A percentile compares a stretch with the other conserved stretches of the same genome.
These are phyloP conservation scores for Russula ochroleuca DNA, from an alignment of 768 basidiomycete genomes.

Conservation along the genomic window DNA sequence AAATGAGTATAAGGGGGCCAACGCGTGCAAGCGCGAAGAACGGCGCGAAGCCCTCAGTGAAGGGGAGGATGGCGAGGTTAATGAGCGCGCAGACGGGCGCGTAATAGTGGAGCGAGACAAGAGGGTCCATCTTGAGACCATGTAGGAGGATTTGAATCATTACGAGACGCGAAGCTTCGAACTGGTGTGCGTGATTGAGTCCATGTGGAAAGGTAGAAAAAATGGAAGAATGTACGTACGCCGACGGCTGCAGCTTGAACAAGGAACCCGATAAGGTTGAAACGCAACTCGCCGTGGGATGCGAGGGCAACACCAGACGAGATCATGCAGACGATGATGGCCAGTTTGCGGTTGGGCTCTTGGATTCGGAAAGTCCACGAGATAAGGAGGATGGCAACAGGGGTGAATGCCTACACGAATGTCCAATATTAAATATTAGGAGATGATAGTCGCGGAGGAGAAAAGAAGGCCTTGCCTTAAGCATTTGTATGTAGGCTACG, in stretches of 20 bases:
- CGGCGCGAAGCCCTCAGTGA: constrained; percentile 88
- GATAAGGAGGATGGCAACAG: constrained; percentile 88
- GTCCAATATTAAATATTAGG: background rate
- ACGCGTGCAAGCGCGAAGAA: constrained; percentile 61
- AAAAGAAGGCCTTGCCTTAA: constrained; percentile 52
- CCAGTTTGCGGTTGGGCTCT: constrained; percentile 78
- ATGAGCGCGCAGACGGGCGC: constrained; percentile 92
- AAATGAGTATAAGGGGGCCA: constrained; percentile 59
- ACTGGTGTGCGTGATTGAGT: constrained; percentile 40
- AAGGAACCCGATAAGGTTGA: constrained; percentile 83
- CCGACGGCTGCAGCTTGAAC: constrained; percentile 82
- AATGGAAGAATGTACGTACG: constrained; percentile 44
- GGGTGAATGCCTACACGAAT: constrained; percentile 72
- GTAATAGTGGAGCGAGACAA: constrained; percentile 93
- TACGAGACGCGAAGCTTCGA: constrained; percentile 90
- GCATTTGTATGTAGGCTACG: constrained; percentile 96
- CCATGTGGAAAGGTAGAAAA: background rate
- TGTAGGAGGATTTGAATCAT: constrained; percentile 95
- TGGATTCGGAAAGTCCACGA: constrained; percentile 88
- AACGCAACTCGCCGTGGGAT: constrained; percentile 82
- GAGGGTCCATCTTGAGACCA: constrained; percentile 95
- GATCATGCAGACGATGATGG: constrained; percentile 84
- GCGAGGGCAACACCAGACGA: constrained; percentile 86
- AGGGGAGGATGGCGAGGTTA: constrained; percentile 80
- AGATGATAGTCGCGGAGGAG: background rate